Base-by-base conservation (phyloP, 2,329 filamentous ascomycete species). In the Microdochium trichocladiopsis region DNA sequence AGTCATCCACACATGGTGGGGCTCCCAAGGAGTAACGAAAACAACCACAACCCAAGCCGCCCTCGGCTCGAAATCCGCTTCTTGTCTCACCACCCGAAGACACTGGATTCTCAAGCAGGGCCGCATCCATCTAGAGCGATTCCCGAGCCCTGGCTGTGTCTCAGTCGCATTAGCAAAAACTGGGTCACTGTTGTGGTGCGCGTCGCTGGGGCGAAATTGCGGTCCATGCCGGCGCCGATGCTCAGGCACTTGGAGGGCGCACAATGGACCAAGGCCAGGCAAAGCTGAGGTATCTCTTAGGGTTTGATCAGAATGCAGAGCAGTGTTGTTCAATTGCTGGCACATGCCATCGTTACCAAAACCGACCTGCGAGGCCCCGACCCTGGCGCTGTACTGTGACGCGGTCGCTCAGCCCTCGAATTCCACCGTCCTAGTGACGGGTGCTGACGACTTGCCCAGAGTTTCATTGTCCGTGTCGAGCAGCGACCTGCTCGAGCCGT, bases 391-490 rank as follows among this genome's bases (percentile, higher is more conserved):
- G 10, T 18, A 23, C 18, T 4, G 11, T 18, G 21, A 21, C 16
- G 21, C 41, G 16, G 5, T 23, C 25, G 18, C 52, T 68, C 61
- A 72, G 54, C 68, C 66, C 53, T 77, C 74, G 62, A 77, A 77
- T 60, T 77, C 74, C 50, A 77, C 66, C 50, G 75, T 71, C 53
- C 71, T 67, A 56, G 65, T 61, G 57, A 60, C 67, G 45, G 57
- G 37, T 33, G 56, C 53, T 33, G 55, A 54, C 25, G 58, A 51
- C 25, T 56, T 57, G 47, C 55, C 60, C 21, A 53, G 58, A 53
- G 57, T 59, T 51, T 50, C 56, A 49, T 45, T 55, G 58, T 66
- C 63, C 24, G 56, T 57, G 28, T 61, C 66, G 55, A 66, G 54
- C 54, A 56, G 58, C 50, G 53, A 60, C 54, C 54, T 58, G 37